These are phyloP conservation scores for Acacia concinna DNA, from an alignment of 331 rosid genomes.

Conservation along the genomic window DNA sequence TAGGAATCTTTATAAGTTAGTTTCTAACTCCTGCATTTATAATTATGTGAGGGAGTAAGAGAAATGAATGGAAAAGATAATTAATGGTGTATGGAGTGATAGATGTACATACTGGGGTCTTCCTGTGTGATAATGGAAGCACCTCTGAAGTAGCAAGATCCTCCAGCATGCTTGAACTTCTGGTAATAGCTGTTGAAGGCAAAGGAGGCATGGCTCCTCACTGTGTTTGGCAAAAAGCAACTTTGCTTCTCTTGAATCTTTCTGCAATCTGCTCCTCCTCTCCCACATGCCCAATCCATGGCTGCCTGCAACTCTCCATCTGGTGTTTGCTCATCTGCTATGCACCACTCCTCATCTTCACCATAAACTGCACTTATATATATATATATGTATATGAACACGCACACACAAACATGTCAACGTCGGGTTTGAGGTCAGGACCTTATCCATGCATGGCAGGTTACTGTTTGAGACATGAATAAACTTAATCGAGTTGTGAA, in stretches of 20 bases:
- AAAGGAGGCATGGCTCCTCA: constrained; percentile 72
- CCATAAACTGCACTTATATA: constrained; percentile 34
- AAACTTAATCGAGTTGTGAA: background rate
- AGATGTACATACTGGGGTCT: constrained; percentile 72
- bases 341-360: constrained; percentile 73
- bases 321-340: constrained; percentile 71
- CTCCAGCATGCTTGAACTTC: constrained; percentile 61
- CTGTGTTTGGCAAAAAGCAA: constrained; percentile 66
- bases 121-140: constrained; percentile 68
- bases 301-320: constrained; percentile 64
- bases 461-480: too few species aligned
- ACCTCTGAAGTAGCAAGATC: constrained; percentile 67
- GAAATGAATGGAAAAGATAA: background rate
- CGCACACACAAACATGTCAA: background rate
- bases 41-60: background rate
- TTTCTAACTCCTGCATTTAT: too few species aligned
- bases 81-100: background rate
- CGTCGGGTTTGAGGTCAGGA: background rate
- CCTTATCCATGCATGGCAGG: background rate
- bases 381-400: background rate
- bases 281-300: constrained; percentile 82
- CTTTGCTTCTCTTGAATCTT: constrained; percentile 58
- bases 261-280: constrained; percentile 74
- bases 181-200: constrained; percentile 75
- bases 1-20: too few species aligned